Percentiles rank a stretch among this genome's conserved stretches.
Evolutionary conservation across 345 rosid genomes (phyloP).

Genomic region (Eucalyptus shirleyi): DNA sequence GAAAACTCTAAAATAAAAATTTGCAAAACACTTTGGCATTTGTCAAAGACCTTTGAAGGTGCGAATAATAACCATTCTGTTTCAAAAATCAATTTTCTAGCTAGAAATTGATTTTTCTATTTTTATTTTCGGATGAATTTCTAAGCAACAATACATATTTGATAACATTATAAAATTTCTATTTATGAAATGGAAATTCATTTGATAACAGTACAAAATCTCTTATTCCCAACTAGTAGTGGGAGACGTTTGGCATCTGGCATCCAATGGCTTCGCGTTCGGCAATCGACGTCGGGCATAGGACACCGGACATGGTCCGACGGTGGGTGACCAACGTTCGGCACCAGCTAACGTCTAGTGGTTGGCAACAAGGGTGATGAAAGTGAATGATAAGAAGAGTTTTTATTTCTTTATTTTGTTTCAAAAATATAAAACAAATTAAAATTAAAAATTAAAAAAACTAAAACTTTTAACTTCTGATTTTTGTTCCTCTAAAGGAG

Average conservation of each 20-base stretch:
- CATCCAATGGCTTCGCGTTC: accelerated
- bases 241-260: too few relatives aligned
- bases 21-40: accelerated
- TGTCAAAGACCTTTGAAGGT: accelerated
- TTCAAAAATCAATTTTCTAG: accelerated
- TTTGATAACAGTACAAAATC: too few relatives aligned
- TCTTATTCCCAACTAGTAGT: accelerated
- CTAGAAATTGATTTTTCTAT: too few relatives aligned
- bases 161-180: too few relatives aligned
- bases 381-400: too few relatives aligned
- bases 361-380: accelerated
- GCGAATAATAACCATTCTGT: accelerated
- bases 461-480: accelerated
- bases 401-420: too few relatives aligned
- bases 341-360: accelerated
- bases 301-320: accelerated
- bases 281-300: accelerated
- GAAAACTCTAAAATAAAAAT: neutral
- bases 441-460: too few relatives aligned
- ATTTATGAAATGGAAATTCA: accelerated
- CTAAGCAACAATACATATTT: accelerated
- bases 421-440: too few relatives aligned
- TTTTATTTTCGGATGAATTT: accelerated
- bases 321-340: accelerated
- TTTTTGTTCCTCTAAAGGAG: accelerated